Base-by-base conservation (phyloP, 345 rosid species). In the Passiflora organensis region DNA sequence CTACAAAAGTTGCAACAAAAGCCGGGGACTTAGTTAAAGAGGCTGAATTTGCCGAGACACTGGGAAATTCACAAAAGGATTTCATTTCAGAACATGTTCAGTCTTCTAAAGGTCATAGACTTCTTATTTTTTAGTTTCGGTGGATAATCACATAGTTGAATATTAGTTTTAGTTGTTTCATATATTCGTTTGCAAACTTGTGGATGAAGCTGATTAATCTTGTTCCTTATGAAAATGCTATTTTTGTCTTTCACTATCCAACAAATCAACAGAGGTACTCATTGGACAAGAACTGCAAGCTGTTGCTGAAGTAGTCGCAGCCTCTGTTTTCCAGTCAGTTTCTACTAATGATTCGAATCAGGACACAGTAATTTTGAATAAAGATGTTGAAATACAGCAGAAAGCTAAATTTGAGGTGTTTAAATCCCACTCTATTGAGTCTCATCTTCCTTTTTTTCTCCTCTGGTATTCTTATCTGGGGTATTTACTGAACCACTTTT, bases 241-340 rank as follows among this genome's bases (percentile, higher is more conserved):
- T 63, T 49, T 63, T 50, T 53, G 59, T 43, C n/a, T 48, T 51
- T 53, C 17, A 44, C 32, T 44, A 42, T 63, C 48, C 38, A 56
- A 73, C n/a, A 73, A 71, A 16, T 73, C 80, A 24, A 72, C 67
- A 0, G 94, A 79, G 53, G 89, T 80, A 53, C 76, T 55, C 37
- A 60, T 85, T 52, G 80, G 76, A 69, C 78, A 74, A 72, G 89
- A 86, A 64, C 85, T 82, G 58, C 77, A 72, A 52, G 80, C 80
- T 68, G 83, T 81, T 38, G 89, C 94, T 50, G 89, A 82, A 65
- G 83, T 82, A 57, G 87, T n/a, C n/a, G n/a, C 79, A 69, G 75
- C 83, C 43, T 73, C 85, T 54, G 79, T 79, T 58, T 74, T 83
- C 13, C 77, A 18, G 44, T 51, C 69, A 47, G 79, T 72, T 32